Base-by-base conservation (phyloP, 2,329 filamentous ascomycete species). In the Nectriaceae sp. region DNA sequence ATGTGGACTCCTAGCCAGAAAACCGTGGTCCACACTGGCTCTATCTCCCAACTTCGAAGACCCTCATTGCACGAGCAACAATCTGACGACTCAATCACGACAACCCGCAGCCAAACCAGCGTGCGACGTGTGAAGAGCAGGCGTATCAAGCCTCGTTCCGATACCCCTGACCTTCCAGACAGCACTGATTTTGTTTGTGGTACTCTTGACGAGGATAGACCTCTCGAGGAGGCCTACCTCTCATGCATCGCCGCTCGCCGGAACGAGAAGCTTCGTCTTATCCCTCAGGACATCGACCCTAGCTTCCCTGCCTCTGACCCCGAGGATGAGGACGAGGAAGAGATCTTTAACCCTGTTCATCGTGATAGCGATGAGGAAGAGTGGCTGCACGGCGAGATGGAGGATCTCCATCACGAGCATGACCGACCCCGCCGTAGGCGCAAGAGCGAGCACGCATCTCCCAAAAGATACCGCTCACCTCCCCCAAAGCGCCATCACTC, bases 131-230 rank as follows among this genome's bases (percentile, higher is more conserved):
- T 51, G 46, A 62, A 50, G 40, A 43, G 60, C 35, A 61, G 63
- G 21, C 61, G 60, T 21, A 59, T 66, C 40, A 64, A 63, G 49
- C 55, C 62, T n/a, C 57, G 55, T 4, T 59, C 64, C 33, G 79
- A 80, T 20, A 89, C 88, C 1, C 89, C 90, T 2, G 90, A 96
- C 65, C 77, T 99, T 11, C 94, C 94, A 1, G 94, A 99, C 68
- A 97, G 92, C 70, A 97, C 94, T 13, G 94, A 99, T 68, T 99
- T 99, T 58, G 94, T 99, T n/a, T 97, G 94, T 64, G 94, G 94
- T 49, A 99, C 94, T 1, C 78, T 99, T 18, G 94, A 99, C 57
- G 94, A 99, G 70, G 94, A 99, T 64, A 85, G 90, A 38, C 90
- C 91, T 3, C 73, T 97, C n/a, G 94, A 99, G 67, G 90, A 92